phyloP scores from a whole-genome alignment of 441 rosid genomes.

The Eutrema salsugineum region DNA sequence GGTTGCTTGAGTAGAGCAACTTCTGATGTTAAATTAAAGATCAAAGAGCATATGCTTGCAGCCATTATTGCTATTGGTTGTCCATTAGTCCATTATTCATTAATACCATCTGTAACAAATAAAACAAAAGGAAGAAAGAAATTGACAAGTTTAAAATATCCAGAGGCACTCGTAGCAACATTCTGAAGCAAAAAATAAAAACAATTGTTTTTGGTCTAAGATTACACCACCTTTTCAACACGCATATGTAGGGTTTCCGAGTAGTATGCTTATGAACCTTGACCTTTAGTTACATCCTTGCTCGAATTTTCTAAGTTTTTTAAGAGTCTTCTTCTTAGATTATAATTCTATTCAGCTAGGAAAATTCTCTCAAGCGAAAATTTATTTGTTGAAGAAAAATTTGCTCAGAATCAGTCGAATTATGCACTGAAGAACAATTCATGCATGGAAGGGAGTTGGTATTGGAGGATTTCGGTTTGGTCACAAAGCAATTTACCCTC shows the following conservation, averaged over 20 bases:
- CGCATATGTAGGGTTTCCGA: too few relatives aligned
- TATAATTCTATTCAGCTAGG: too few relatives aligned
- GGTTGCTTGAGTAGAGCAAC: conserved; percentile 58
- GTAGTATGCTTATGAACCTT: conserved; percentile 40
- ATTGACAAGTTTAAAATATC: background rate
- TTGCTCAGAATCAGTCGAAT: too few relatives aligned
- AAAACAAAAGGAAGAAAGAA: background rate
- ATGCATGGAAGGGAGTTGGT: background rate
- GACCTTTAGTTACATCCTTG: too few relatives aligned
- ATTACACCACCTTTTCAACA: too few relatives aligned
- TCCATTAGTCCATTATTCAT: conserved; percentile 51
- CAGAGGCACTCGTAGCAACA: background rate
- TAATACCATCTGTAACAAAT: conserved; percentile 40
- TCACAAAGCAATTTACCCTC: background rate
- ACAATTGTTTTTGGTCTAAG: too few relatives aligned
- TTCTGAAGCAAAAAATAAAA: background rate
- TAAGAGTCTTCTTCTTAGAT: too few relatives aligned
- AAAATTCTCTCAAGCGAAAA: too few relatives aligned
- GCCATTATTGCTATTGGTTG: conserved; percentile 64
- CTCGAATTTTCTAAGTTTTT: too few relatives aligned
- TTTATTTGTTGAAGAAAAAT: too few relatives aligned
- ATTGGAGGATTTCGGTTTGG: conserved; percentile 32
- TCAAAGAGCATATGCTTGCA: conserved; percentile 65
- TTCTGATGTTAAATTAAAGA: conserved; percentile 71
- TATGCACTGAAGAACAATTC: too few relatives aligned